A percentile compares a stretch with the other conserved stretches of the same genome.
Conservation (phyloP, 176 grass and related monocot species). For the Luzula sylvatica region DNA sequence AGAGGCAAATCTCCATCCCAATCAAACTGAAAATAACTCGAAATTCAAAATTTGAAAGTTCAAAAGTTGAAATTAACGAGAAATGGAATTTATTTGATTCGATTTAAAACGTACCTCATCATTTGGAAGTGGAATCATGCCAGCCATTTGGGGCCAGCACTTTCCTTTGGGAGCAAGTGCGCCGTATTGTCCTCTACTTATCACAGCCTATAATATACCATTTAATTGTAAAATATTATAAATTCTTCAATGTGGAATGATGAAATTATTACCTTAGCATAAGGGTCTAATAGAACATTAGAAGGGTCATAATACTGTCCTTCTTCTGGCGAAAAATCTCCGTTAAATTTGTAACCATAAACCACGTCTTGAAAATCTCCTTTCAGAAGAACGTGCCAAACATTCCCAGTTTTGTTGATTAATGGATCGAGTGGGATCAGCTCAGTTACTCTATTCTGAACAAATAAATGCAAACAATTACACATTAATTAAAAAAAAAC, state of each 20-base stretch:
- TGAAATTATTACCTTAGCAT: conserved; percentile 98
- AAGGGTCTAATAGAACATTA: conserved; percentile 65
- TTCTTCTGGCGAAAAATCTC: conserved; percentile 36
- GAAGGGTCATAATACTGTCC: conserved; percentile 55
- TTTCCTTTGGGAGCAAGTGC: conserved; percentile 24
- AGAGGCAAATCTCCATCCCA: conserved; percentile 82
- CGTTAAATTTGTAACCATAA: conserved; percentile 82
- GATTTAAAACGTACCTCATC: conserved; percentile 26
- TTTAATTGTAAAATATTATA: not conserved
- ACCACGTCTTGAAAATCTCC: conserved; percentile 47
- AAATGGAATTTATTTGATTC: not conserved
- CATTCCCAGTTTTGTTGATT: conserved; percentile 48
- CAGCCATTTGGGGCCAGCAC: conserved; percentile 92
- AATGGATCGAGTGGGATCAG: conserved; percentile 50
- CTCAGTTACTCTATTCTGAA: conserved; percentile 54
- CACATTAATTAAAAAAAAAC: too few species aligned
- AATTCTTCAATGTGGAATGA: not conserved
- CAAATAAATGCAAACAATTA: not conserved
- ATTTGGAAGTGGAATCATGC: conserved; percentile 51
- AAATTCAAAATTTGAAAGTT: conserved; percentile 8
- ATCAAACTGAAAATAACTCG: conserved; percentile 58
- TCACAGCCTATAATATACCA: conserved; percentile 23
- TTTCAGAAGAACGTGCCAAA: conserved; percentile 74
- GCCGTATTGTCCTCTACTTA: conserved; percentile 58
- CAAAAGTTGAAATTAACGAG: conserved; percentile 5